Conservation (phyloP, 1,284 basidiomycete genomes). For the Moesziomyces globuligerus region DNA sequence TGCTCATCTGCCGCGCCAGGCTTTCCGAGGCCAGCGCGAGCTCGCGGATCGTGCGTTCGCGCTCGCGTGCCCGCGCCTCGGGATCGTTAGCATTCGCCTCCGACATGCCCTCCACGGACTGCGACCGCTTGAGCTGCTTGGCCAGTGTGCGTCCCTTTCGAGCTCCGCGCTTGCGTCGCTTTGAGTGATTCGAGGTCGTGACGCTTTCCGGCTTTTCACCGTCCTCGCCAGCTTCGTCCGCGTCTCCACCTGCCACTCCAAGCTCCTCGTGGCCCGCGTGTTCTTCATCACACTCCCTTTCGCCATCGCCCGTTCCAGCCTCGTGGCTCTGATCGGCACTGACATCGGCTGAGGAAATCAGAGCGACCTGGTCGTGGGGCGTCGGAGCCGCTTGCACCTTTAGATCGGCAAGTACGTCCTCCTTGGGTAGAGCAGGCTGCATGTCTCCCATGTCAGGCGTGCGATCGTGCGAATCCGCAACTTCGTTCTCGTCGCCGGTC, state of each 20-base stretch:
- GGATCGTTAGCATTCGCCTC: constrained; percentile 26
- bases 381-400: background rate
- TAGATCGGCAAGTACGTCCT: no score
- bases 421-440: no score
- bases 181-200: constrained; percentile 45
- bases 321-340: background rate
- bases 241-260: constrained; percentile 7
- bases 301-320: background rate
- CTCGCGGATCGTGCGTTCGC: constrained; percentile 49
- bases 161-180: constrained; percentile 54
- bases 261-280: constrained; percentile 1
- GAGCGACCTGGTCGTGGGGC: background rate
- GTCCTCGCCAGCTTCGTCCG: constrained; percentile 5
- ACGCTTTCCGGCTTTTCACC: constrained; percentile 27
- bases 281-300: background rate
- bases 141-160: constrained; percentile 53
- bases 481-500: background rate
- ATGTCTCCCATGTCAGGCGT: no score
- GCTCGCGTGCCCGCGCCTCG: constrained; percentile 23
- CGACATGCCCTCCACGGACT: constrained; percentile 48
- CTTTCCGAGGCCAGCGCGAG: constrained; percentile 52
- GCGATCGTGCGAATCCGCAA: background rate
- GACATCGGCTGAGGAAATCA: background rate
- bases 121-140: constrained; percentile 55
- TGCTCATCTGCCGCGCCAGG: constrained; percentile 56